phyloP scores from a whole-genome alignment of 257 asterid species.

The Solanum paucissectum region DNA sequence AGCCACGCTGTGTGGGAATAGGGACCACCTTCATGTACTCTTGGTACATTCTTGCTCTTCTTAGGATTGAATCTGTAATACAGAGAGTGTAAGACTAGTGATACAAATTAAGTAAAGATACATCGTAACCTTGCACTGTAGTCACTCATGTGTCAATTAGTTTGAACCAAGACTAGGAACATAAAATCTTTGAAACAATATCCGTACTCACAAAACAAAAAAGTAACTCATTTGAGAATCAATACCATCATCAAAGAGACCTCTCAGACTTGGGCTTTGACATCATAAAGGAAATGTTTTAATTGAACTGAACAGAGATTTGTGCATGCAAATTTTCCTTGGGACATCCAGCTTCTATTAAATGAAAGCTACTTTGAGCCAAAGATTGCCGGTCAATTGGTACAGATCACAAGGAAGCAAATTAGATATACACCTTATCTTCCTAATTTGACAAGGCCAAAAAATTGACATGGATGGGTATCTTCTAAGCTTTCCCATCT shows the following conservation, averaged over 20 bases:
- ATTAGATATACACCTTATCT: neutral
- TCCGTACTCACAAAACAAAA: neutral
- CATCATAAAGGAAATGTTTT: neutral
- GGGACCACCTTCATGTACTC: conserved; percentile 56
- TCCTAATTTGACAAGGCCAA: neutral
- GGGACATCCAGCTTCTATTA: neutral
- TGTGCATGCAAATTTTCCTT: neutral
- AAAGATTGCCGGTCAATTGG: neutral
- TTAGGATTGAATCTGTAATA: conserved; percentile 38
- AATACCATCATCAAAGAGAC: neutral
- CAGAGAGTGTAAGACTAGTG: neutral
- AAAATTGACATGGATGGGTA: neutral
- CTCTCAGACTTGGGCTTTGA: neutral
- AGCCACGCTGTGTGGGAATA: conserved; percentile 37
- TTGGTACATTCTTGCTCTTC: conserved; percentile 40
- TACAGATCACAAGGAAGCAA: neutral
- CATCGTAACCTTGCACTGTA: neutral
- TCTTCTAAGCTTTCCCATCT: neutral
- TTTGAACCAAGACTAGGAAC: neutral
- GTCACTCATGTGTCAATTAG: neutral
- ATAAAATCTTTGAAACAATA: neutral
- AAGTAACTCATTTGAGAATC: neutral
- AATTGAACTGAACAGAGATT: neutral
- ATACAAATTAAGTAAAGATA: neutral
- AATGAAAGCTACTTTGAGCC: neutral